Evolutionary conservation across 495 filamentous ascomycete genomes (phyloP), one percentile per base, ranked within the genome.

Genomic region (Aspergillus diversus): DNA sequence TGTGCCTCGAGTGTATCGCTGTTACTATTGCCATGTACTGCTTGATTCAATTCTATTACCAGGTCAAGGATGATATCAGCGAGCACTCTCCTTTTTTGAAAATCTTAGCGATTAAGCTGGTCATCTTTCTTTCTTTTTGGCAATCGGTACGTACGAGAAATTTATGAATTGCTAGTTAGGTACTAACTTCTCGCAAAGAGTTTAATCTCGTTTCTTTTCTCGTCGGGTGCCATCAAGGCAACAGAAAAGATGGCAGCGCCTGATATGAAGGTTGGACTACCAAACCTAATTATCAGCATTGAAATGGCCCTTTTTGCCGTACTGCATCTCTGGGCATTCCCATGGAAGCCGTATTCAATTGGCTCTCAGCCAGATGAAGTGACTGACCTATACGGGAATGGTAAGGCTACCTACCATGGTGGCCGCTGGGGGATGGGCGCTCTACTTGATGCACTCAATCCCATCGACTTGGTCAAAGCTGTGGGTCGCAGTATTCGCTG

Each of bases 91-190:
- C 92, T 3, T 91, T 96, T 61, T 75, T 96, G 57, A 97, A 97
- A 70, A 84, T 97, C 8, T 64, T 92, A 4, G 90, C 92, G 60
- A 96, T 97, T 71, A 97, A 97, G 69, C 84, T 97, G 42, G 93
- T 97, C 65, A 95, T 97, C 73, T 97, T 97, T 81, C 82, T 97
- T 59, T 95, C 90, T 5, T 97, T 97, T 75, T 97, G 93, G 93
- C 93, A 97, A 71, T 85, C 84, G 47, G 83, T 84, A 71, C 70
- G 79, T 60, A 59, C 33, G 27, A 7, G n/a, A 21, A 52, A 2
- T n/a, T n/a, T n/a, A n/a, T n/a, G n/a, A 35, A 16, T 31, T 7
- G 37, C n/a, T 21, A 34, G 55, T 2, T 55, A 13, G 15, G 17
- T 39, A 34, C 55, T 57, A 32, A 63, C 49, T n/a, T 17, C 21